Percentiles rank a stretch among this genome's conserved stretches.
phyloP scores from a whole-genome alignment of 768 basidiomycete species.

The Leccinum broughii region DNA sequence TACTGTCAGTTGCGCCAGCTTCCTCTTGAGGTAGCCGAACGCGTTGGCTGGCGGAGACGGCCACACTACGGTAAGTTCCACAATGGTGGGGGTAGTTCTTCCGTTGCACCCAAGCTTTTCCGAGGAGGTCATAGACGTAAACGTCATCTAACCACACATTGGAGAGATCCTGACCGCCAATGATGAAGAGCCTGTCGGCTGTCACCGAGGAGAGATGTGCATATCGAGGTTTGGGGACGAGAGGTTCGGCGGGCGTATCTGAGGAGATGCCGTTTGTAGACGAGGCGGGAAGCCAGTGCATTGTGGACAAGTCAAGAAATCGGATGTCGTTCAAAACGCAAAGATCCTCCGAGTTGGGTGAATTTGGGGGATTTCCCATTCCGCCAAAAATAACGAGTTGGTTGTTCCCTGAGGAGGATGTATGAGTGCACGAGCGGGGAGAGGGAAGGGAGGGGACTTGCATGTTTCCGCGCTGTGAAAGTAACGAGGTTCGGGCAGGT shows the following conservation, averaged over 20 bases:
- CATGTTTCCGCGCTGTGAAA: conserved; percentile 93
- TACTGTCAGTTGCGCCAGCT: conserved; percentile 39
- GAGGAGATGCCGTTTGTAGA: conserved; percentile 31
- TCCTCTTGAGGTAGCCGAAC: conserved; percentile 74
- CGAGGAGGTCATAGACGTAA: conserved; percentile 79
- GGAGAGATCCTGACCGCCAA: conserved; percentile 92
- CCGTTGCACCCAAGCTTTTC: conserved; percentile 74
- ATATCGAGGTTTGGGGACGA: conserved; percentile 83
- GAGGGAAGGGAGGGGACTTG: conserved; percentile 31
- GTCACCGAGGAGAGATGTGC: conserved; percentile 92
- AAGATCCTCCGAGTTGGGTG: conserved; percentile 72
- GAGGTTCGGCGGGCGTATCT: conserved; percentile 43
- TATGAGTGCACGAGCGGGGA: conserved; percentile 13
- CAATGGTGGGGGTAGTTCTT: conserved; percentile 89
- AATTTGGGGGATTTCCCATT: conserved; percentile 81
- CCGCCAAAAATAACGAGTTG: conserved; percentile 93
- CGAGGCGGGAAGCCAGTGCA: conserved; percentile 65
- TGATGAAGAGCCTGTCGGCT: conserved; percentile 81
- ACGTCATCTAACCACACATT: conserved; percentile 95
- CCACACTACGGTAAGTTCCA: conserved; percentile 94
- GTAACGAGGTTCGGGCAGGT: conserved; percentile 81
- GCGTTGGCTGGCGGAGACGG: conserved; percentile 67
- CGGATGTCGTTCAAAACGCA: conserved; percentile 93
- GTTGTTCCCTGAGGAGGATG: conserved; percentile 62
- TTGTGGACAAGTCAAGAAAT: conserved; percentile 74